A percentile compares a stretch with the other conserved stretches of the same genome.
Conservation (phyloP, 2,329 filamentous ascomycete genomes). For the Aspergillus bombycis region DNA sequence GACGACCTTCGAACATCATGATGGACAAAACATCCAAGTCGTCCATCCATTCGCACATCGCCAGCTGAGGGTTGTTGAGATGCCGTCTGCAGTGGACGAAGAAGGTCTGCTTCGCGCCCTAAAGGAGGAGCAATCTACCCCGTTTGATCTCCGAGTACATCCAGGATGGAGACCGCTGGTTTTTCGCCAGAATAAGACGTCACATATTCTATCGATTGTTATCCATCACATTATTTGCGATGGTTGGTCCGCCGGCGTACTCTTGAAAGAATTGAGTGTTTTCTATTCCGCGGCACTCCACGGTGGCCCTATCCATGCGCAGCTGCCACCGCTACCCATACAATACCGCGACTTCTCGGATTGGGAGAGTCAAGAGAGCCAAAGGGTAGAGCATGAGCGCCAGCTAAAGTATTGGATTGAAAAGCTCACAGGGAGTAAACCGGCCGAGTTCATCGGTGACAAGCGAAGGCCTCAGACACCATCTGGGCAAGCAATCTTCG, state of each 20-base stretch:
- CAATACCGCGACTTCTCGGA: background rate
- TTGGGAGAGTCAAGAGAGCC: background rate
- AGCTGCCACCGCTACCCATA: background rate
- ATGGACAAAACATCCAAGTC: background rate
- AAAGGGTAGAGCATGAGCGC: background rate
- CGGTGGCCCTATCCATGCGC: background rate
- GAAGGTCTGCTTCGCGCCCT: background rate
- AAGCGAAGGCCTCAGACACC: background rate
- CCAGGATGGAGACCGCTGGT: background rate
- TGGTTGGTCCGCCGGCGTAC: background rate
- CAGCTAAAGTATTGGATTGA: background rate
- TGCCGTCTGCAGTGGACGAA: background rate
- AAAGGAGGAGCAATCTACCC: background rate
- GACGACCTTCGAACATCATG: background rate
- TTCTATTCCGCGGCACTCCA: background rate
- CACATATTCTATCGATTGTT: background rate
- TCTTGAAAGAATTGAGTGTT: background rate
- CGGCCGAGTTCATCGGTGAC: background rate
- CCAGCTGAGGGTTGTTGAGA: background rate
- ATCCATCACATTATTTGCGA: background rate
- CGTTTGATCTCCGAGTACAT: background rate
- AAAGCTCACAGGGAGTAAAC: background rate
- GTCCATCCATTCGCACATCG: background rate
- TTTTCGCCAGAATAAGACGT: background rate
- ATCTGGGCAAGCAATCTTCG: background rate